phyloP scores from a whole-genome alignment of 2,329 filamentous ascomycete genomes.

The Rutstroemia sp. region DNA sequence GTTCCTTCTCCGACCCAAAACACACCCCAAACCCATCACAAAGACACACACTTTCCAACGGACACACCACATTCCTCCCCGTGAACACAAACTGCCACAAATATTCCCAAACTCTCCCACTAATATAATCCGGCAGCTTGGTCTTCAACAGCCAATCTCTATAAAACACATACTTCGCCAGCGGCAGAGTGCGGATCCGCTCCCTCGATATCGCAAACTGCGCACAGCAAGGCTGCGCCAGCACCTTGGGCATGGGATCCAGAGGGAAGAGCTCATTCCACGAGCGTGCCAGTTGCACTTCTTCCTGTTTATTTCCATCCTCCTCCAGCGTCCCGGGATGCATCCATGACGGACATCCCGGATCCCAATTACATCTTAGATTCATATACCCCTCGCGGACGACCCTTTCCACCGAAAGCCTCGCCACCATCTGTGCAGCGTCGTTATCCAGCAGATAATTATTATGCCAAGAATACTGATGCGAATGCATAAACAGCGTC shows the following conservation, averaged over 20 bases:
- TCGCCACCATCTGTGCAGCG: conserved; percentile 29
- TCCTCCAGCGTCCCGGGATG: conserved; percentile 25
- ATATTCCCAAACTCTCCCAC: conserved; percentile 56
- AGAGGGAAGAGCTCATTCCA: conserved; percentile 29
- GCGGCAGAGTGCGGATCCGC: conserved; percentile 40
- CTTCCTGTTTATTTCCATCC: conserved; percentile 2
- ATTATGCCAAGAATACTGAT: conserved; percentile 36
- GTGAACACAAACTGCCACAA: conserved; percentile 60
- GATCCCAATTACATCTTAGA: conserved; percentile 50
- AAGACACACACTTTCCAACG: conserved; percentile 24
- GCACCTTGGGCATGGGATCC: conserved; percentile 35
- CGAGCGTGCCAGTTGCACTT: conserved; percentile 23
- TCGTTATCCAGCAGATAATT: conserved; percentile 22
- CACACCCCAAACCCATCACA: conserved; percentile 29
- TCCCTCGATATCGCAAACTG: conserved; percentile 55
- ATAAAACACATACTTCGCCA: conserved; percentile 47
- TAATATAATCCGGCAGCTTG: conserved; percentile 44
- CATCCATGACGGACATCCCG: conserved; percentile 47
- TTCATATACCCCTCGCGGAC: conserved; percentile 50
- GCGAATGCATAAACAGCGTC: conserved; percentile 34
- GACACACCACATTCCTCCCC: conserved; percentile 33
- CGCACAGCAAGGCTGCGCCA: conserved; percentile 53
- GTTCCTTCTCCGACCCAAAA: conserved; percentile 25
- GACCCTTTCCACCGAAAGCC: conserved; percentile 30
- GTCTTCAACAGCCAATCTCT: conserved; percentile 54